Percentiles rank a stretch among this genome's conserved stretches.
These are phyloP conservation scores for Fusarium sp. DNA, from an alignment of 2,329 filamentous ascomycete genomes.

Conservation along the genomic window DNA sequence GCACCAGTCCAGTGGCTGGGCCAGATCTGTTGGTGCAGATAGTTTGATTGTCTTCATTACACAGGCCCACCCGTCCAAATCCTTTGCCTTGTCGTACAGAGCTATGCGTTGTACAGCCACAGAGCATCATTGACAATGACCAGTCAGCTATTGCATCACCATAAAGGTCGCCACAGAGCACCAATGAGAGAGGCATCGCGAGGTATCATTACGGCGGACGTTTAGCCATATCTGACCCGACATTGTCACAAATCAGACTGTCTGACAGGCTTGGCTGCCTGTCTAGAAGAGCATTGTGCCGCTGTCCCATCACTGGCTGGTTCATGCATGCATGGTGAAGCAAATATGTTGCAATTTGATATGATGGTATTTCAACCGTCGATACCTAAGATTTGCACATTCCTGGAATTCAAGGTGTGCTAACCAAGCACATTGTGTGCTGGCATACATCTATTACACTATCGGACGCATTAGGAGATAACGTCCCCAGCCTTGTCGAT, in stretches of 20 bases:
- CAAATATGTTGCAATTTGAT: not conserved
- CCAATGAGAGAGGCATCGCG: slow-evolving; percentile 19
- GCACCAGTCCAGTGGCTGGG: slow-evolving; percentile 26
- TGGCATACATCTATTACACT: slow-evolving; percentile 26
- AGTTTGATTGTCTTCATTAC: slow-evolving; percentile 33
- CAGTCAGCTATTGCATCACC: slow-evolving; percentile 27
- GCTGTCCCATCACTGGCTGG: slow-evolving; percentile 3
- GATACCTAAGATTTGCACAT: slow-evolving; percentile 27
- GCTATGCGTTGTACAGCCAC: slow-evolving; percentile 5
- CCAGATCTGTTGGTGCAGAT: slow-evolving; percentile 10
- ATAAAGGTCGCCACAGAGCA: slow-evolving; percentile 10
- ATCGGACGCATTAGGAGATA: slow-evolving; percentile 8
- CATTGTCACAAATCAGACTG: slow-evolving; percentile 23
- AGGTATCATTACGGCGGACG: slow-evolving; percentile 11
- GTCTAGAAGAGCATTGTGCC: slow-evolving; percentile 3
- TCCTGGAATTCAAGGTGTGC: not conserved
- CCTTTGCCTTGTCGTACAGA: slow-evolving; percentile 15
- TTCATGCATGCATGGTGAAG: slow-evolving; percentile 10
- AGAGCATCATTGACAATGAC: slow-evolving; percentile 9
- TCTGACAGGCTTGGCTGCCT: slow-evolving; percentile 14
- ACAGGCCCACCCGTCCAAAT: slow-evolving; percentile 28
- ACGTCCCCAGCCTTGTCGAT: slow-evolving; percentile 35
- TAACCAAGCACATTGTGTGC: slow-evolving; percentile 6
- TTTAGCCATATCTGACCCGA: slow-evolving; percentile 25
- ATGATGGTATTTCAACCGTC: slow-evolving; percentile 13